phyloP scores from a whole-genome alignment of 2,329 filamentous ascomycete species.

The Plectosphaerella plurivora region DNA sequence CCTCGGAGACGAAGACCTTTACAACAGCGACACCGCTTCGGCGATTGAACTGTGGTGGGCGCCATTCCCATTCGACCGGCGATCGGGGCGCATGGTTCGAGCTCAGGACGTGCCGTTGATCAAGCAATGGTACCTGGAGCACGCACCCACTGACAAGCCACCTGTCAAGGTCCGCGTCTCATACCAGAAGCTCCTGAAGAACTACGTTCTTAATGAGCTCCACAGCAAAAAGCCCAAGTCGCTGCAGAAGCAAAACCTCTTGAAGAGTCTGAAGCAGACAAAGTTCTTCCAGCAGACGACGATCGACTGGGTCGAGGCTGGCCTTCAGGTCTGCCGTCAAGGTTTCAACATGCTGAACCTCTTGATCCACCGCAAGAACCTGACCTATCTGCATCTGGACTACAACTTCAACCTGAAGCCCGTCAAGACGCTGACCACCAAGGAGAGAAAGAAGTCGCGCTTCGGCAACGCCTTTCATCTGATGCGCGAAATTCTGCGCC shows the following conservation, averaged over 20 bases:
- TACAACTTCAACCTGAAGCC: slow-evolving; percentile 99
- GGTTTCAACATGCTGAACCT: slow-evolving; percentile 99
- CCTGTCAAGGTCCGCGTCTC: slow-evolving; percentile 97
- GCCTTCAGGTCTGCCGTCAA: slow-evolving; percentile 94
- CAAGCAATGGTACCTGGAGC: slow-evolving; percentile 98
- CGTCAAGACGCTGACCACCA: slow-evolving; percentile 96
- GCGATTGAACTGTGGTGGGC: slow-evolving; percentile 98
- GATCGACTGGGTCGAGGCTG: slow-evolving; percentile 98
- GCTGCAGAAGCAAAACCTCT: slow-evolving; percentile 87
- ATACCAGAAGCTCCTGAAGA: slow-evolving; percentile 96
- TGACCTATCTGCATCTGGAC: slow-evolving; percentile 96
- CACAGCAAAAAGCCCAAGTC: slow-evolving; percentile 96
- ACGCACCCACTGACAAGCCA: slow-evolving; percentile 77
- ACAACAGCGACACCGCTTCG: slow-evolving; percentile 81
- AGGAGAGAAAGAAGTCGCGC: slow-evolving; percentile 98
- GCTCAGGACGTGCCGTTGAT: slow-evolving; percentile 95
- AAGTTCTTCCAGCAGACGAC: slow-evolving; percentile 99
- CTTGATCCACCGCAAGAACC: slow-evolving; percentile 94
- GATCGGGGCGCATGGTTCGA: slow-evolving; percentile 92
- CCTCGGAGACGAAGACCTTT: slow-evolving; percentile 81
- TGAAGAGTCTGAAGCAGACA: slow-evolving; percentile 86
- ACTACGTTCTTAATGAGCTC: slow-evolving; percentile 91
- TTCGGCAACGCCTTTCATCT: slow-evolving; percentile 99
- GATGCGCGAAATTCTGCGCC: slow-evolving; percentile 93
- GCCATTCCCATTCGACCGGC: slow-evolving; percentile 89